These are phyloP conservation scores for Picochlorum sp. DNA, from an alignment of 139 green algal species.

Conservation along the genomic window DNA sequence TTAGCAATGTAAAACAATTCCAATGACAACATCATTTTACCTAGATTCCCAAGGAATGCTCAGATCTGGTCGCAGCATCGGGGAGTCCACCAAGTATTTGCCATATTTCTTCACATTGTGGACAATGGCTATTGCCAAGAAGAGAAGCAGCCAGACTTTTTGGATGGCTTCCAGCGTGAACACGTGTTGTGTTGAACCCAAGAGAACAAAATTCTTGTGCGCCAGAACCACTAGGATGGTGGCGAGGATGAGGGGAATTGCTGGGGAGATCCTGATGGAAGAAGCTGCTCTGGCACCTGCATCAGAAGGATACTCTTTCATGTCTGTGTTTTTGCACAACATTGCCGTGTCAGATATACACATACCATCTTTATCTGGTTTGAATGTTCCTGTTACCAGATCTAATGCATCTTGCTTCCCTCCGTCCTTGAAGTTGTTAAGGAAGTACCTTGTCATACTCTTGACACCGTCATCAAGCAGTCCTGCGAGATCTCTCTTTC, in stretches of 20 bases:
- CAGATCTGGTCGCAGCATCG: slow-evolving; percentile 58
- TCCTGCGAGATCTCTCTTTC: slow-evolving; percentile 66
- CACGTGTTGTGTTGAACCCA: too few species aligned
- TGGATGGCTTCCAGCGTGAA: too few species aligned
- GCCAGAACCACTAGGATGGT: too few species aligned
- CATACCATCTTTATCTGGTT: neutral
- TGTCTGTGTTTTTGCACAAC: too few species aligned
- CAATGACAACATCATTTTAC: neutral
- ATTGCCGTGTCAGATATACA: neutral
- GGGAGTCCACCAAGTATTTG: slow-evolving; percentile 49
- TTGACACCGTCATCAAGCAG: slow-evolving; percentile 80
- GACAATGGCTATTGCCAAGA: slow-evolving; percentile 38
- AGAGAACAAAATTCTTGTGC: too few species aligned
- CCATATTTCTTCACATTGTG: slow-evolving; percentile 42
- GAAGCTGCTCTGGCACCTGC: neutral
- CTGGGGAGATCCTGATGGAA: slow-evolving; percentile 27
- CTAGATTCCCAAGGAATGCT: slow-evolving; percentile 32
- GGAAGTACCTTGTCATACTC: slow-evolving; percentile 65
- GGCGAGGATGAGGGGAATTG: slow-evolving; percentile 10
- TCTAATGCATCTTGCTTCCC: slow-evolving; percentile 82
- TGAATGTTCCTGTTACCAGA: slow-evolving; percentile 46
- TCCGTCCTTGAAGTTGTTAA: slow-evolving; percentile 89
- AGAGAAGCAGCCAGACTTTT: slow-evolving; percentile 34
- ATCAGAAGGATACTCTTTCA: neutral
- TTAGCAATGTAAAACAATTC: too few species aligned